Conservation (phyloP, 164 flowering plant species). For the Liquidambar formosana region DNA sequence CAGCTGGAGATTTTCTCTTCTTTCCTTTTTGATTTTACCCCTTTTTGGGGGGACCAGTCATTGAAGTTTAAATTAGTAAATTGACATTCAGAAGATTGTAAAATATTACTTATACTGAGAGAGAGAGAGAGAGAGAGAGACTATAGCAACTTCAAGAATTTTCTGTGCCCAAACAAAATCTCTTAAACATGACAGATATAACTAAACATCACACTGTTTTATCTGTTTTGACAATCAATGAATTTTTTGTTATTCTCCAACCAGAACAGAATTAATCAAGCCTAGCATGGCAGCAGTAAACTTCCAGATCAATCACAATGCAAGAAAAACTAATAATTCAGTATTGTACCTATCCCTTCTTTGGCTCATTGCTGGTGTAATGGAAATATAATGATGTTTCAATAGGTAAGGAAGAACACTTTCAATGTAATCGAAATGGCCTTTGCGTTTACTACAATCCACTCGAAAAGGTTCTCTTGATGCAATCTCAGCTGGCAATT, state of each 20-base stretch:
- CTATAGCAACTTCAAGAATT: too few species aligned
- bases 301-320: not conserved
- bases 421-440: conserved; percentile 90
- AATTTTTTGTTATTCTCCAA: not conserved
- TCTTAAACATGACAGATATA: not conserved
- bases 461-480: conserved; percentile 75
- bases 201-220: not conserved
- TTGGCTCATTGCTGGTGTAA: conserved; percentile 97
- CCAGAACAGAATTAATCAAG: not conserved
- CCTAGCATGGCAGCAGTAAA: not conserved
- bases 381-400: conserved; percentile 76
- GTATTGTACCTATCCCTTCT: conserved; percentile 80
- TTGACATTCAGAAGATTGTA: too few species aligned
- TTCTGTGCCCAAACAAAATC: not conserved
- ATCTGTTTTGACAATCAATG: too few species aligned
- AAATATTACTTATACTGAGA: too few species aligned
- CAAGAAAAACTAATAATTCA: not conserved
- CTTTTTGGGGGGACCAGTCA: too few species aligned
- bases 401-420: conserved; percentile 79
- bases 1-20: not conserved
- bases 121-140: too few species aligned
- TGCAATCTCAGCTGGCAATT: conserved; percentile 66
- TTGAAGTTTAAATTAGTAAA: too few species aligned
- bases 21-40: too few species aligned
- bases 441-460: conserved; percentile 94